These are phyloP conservation scores for Centaurea solstitialis DNA, from an alignment of 129 eudicot genomes.

Conservation along the genomic window DNA sequence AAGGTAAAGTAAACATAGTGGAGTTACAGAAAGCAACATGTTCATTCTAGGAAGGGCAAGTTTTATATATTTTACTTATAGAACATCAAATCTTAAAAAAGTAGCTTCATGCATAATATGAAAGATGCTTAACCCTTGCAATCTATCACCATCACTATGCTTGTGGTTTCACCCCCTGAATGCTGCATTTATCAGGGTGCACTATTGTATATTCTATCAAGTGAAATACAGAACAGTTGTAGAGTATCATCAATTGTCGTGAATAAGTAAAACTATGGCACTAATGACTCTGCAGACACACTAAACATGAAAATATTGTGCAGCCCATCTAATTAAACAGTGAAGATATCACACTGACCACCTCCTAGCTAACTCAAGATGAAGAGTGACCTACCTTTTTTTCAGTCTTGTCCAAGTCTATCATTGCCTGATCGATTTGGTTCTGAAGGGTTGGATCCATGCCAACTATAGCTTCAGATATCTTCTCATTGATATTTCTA, in stretches of 20 bases:
- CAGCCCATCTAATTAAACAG: background rate
- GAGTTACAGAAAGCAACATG: background rate
- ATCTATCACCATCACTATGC: background rate
- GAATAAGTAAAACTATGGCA: background rate
- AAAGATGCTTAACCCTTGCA: background rate
- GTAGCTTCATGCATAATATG: conserved; percentile 3
- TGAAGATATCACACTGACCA: background rate
- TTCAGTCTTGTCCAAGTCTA: conserved; percentile 94
- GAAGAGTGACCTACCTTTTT: conserved; percentile 61
- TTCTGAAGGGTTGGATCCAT: conserved; percentile 97
- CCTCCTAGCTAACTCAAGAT: background rate
- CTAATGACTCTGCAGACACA: background rate
- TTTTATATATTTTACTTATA: background rate
- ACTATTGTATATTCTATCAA: background rate
- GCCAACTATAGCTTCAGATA: conserved; percentile 90
- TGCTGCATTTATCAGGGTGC: background rate
- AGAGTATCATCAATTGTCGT: background rate
- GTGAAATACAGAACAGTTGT: background rate
- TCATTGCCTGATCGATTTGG: conserved; percentile 95
- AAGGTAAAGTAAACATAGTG: background rate
- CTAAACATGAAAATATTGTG: background rate
- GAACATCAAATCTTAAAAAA: background rate
- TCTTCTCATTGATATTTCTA: conserved; percentile 81
- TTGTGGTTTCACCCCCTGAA: background rate
- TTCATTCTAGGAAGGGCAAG: background rate